phyloP scores from a whole-genome alignment of 768 basidiomycete genomes.

The Suillus ampliporus region DNA sequence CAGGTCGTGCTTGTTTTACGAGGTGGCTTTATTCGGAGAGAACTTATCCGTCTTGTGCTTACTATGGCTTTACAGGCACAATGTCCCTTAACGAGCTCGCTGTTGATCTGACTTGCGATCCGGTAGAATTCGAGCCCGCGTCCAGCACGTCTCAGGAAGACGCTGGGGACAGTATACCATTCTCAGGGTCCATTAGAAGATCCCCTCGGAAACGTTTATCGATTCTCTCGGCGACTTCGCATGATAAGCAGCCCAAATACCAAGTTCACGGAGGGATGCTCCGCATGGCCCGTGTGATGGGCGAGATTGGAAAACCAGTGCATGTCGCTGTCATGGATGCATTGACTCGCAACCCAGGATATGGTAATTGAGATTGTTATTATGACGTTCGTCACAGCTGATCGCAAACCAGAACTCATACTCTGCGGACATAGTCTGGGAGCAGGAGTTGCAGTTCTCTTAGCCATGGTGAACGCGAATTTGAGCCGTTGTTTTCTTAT shows the following conservation, averaged over 20 bases:
- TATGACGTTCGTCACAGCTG: not conserved
- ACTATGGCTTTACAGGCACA: slow-evolving; percentile 53
- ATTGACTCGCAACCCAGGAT: slow-evolving; percentile 68
- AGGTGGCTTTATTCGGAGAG: slow-evolving; percentile 42
- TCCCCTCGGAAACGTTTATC: slow-evolving; percentile 32
- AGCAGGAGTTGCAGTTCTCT: slow-evolving; percentile 77
- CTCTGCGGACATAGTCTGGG: slow-evolving; percentile 86
- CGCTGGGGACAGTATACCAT: slow-evolving; percentile 44
- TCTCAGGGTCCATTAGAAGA: slow-evolving; percentile 35
- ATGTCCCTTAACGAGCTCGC: slow-evolving; percentile 90
- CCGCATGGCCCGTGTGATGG: slow-evolving; percentile 81
- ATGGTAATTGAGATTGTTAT: slow-evolving; percentile 48
- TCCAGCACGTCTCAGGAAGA: slow-evolving; percentile 37
- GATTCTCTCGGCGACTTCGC: slow-evolving; percentile 21
- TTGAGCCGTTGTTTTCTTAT: not conserved
- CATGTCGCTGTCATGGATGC: slow-evolving; percentile 77
- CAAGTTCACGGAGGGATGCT: slow-evolving; percentile 84
- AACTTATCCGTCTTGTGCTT: not conserved
- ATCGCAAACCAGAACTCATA: slow-evolving; percentile 58
- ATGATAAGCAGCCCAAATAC: slow-evolving; percentile 43
- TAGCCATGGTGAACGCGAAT: slow-evolving; percentile 63
- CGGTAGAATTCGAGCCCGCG: slow-evolving; percentile 67
- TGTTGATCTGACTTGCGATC: slow-evolving; percentile 83
- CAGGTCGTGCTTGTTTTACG: slow-evolving; percentile 80
- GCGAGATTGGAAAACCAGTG: slow-evolving; percentile 74